Evolutionary conservation across 2,329 filamentous ascomycete genomes (phyloP), one percentile per base, ranked within the genome.

Genomic region (Aureobasidium subglaciale): DNA sequence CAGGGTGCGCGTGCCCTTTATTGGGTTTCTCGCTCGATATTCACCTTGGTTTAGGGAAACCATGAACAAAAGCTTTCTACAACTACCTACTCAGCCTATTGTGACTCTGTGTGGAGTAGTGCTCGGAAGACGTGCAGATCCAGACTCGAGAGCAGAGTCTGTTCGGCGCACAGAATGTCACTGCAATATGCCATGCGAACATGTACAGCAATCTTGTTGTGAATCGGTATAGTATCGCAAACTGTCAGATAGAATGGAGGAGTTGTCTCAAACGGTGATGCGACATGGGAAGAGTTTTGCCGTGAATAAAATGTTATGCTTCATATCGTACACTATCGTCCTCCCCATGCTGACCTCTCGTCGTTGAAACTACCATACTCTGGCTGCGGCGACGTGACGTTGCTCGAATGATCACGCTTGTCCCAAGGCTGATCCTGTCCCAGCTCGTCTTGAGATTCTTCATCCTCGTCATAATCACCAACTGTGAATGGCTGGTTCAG

Each of bases 351-450:
- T 50, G 71, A 67, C 13, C 69, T 65, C 60, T 75, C 72, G 35
- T 73, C 72, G 58, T 68, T 63, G 58, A 73, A 73, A 61, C 70
- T 73, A 56, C 69, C 70, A 54, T 73, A 73, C n/a, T 70, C 58
- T 6, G 59, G 67, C 4, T 66, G 63, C 56, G 24, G 63, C 42
- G 34, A 42, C n/a, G 50, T 42, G 8, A 43, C 50, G n/a, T 59
- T 37, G 62, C 57, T 9, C 59, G 60, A 54, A 54, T 59, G 65
- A 38, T 71, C 62, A 53, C 69, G 64, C 11, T 58, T 61, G 60
- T 75, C 68, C 76, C 77, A 79, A 11, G 72, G 71, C 59, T 76
- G 74, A 55, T 74, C 71, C 1, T 70, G 68, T 22, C 65, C 65
- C 49, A 65, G 64, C 22, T 61, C 52, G 6, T 62, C 66, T 27